Base-by-base conservation (phyloP, 2,329 filamentous ascomycete genomes). In the Colletotrichum sp. region DNA sequence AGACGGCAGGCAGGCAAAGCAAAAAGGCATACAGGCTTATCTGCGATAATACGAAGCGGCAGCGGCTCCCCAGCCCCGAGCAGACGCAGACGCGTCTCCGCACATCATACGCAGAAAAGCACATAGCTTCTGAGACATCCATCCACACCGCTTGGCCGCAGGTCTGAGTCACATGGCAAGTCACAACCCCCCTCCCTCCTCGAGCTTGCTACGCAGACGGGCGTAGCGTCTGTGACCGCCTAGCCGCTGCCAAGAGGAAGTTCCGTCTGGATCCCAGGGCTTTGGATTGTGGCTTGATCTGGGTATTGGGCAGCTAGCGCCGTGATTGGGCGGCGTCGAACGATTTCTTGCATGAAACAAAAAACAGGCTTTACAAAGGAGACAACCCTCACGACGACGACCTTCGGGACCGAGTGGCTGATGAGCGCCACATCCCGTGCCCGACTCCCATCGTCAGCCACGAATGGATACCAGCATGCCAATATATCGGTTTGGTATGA, bases 131-230 rank as follows among this genome's bases (percentile, higher is more conserved):
- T 72, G 65, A 74, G 76, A 76, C 74, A 77, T 12, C 76, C 74
- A 77, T 69, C 76, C 76, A 77, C 76, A 77, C 73, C 60, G 26
- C 32, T 69, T 69, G 72, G 75, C 75, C 60, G 66, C 66, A 63
- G 30, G 72, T 63, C 60, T 67, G 55, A 64, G 76, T 77, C 76
- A 77, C 74, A 77, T 77, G 76, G 73, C 62, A 77, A 74, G 74
- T 77, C 73, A 74, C 55, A 63, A 66, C 66, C 44, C 69, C 55
- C 62, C 36, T 15, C 21, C 57, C 26, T 24, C 26, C 26, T 26
- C 57, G n/a, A 10, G 24, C 30, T 26, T 60, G 49, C 70, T 75
- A 57, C 49, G 44, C 32, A 67, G 70, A 68, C 75, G 71, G 75
- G 60, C 71, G 71, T 77, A 24, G 26, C 52, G 52, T 71, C 63